Evolutionary conservation across 768 basidiomycete species (phyloP), one percentile per base, ranked within the genome.

Genomic region (Termitomyces sp.): DNA sequence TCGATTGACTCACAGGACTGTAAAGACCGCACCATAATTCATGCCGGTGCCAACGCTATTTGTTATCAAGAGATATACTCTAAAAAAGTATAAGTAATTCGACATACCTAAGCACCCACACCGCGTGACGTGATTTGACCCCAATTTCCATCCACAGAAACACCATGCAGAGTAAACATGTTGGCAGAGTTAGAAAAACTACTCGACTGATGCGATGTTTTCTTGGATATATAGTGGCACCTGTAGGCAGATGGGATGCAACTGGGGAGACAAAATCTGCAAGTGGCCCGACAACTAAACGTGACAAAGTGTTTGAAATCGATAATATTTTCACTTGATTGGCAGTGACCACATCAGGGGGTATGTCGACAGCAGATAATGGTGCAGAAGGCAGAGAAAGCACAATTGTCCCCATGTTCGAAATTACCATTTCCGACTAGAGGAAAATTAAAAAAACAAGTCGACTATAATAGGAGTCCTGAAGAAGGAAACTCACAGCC

Each of bases 371-470:
- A 35, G 54, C 58, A 41, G 58, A 51, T 15, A 59, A 62, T 19
- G 67, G 62, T 11, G 60, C 51, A 15, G 70, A 64, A 9, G 83
- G 81, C 37, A 91, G 77, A 14, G 90, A 84, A 4, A 86, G 70
- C 14, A 86, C 78, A 50, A 92, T 87, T 1, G 86, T 83, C 38
- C 89, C 90, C 47, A 93, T 84, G 63, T 91, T 93, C 19, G 89
- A 86, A 19, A 92, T 84, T 21, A 93, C 77, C 89, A 90, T 91
- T 68, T 91, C 89, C 46, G 79, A 81, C 87, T 89, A 19, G 11
- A 28, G 41, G 9, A 44, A 11, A 31, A 41, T 49, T n/a, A n/a
- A 17, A 55, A 49, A 52, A 45, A 49, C 30, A 60, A 26, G 45
- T 7, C 38, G 10, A 26, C 9, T 31, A 23, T 23, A 8, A 26